Percentiles rank a stretch among this genome's conserved stretches.
phyloP scores from a whole-genome alignment of 2,329 filamentous ascomycete genomes.

The Colletotrichum abscissum region DNA sequence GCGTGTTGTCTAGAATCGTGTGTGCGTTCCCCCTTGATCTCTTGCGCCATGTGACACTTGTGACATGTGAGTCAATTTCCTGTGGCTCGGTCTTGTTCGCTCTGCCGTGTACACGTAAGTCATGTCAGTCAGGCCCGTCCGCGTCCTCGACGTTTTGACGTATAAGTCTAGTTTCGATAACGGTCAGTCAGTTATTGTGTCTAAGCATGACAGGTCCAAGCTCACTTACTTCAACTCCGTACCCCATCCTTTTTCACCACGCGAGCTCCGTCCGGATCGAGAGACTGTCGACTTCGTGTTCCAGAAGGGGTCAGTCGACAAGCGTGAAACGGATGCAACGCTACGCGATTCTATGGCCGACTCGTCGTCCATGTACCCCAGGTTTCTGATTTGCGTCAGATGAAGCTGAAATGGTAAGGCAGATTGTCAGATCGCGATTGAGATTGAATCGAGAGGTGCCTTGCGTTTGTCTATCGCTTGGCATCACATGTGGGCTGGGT shows the following conservation, averaged over 20 bases:
- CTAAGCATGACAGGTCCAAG: background rate
- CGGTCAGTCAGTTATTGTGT: background rate
- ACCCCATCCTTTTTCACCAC: background rate
- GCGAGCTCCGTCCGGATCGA: background rate
- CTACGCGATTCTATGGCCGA: background rate
- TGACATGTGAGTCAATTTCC: background rate
- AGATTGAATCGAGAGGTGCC: background rate
- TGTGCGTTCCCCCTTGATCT: background rate
- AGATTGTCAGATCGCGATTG: background rate
- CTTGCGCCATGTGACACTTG: background rate
- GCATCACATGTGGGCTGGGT: background rate
- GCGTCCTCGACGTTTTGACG: slow-evolving; percentile 9
- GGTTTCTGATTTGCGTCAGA: background rate
- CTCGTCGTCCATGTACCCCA: background rate
- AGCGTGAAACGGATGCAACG: slow-evolving; percentile 30
- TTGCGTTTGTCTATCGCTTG: background rate
- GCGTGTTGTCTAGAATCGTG: slow-evolving; percentile 39
- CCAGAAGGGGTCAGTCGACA: slow-evolving; percentile 13
- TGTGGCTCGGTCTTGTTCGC: slow-evolving; percentile 11
- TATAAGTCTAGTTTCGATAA: background rate
- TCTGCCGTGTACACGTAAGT: slow-evolving; percentile 1
- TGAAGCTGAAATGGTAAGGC: background rate
- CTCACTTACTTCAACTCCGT: background rate
- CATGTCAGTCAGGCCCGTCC: background rate
- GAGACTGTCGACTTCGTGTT: background rate